These are phyloP conservation scores for Naganishia onofrii DNA, from an alignment of 768 basidiomycete species.

Conservation along the genomic window DNA sequence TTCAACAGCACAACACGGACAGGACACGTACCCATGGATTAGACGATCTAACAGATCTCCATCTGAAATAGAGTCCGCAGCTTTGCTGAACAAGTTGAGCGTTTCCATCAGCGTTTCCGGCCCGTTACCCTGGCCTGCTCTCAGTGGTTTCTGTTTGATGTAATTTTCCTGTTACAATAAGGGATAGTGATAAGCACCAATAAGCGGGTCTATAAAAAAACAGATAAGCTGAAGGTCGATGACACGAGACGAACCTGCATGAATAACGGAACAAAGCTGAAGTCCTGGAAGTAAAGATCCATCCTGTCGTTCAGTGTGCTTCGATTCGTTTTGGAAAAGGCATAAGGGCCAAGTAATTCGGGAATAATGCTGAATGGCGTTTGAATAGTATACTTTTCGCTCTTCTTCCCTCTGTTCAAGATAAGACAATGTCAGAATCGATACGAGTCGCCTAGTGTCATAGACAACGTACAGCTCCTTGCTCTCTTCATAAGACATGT, in stretches of 20 bases:
- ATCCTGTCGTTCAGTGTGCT: constrained; percentile 86
- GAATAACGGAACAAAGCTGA: constrained; percentile 88
- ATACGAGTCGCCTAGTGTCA: background rate
- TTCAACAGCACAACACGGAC: background rate
- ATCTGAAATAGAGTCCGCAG: constrained; percentile 89
- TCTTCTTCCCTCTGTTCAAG: constrained; percentile 67
- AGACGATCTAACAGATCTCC: constrained; percentile 88
- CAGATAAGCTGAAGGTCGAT: background rate
- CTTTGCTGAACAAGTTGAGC: constrained; percentile 76
- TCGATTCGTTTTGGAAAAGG: constrained; percentile 76
- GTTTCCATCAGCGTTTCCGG: constrained; percentile 68
- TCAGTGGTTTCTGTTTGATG: constrained; percentile 73
- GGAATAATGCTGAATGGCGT: constrained; percentile 89
- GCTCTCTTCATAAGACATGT: constrained; percentile 87
- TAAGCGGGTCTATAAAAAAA: background rate
- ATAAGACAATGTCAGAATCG: background rate
- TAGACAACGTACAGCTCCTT: constrained; percentile 71
- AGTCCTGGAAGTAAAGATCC: constrained; percentile 95
- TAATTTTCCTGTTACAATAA: constrained; percentile 77
- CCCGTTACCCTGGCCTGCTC: constrained; percentile 60
- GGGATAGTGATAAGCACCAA: background rate
- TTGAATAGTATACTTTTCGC: constrained; percentile 86
- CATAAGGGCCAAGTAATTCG: constrained; percentile 84
- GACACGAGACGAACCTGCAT: constrained; percentile 66
- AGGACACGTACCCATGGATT: constrained; percentile 72